Conservation (phyloP, 257 asterid genomes). For the Solanum bulbocastanum region DNA sequence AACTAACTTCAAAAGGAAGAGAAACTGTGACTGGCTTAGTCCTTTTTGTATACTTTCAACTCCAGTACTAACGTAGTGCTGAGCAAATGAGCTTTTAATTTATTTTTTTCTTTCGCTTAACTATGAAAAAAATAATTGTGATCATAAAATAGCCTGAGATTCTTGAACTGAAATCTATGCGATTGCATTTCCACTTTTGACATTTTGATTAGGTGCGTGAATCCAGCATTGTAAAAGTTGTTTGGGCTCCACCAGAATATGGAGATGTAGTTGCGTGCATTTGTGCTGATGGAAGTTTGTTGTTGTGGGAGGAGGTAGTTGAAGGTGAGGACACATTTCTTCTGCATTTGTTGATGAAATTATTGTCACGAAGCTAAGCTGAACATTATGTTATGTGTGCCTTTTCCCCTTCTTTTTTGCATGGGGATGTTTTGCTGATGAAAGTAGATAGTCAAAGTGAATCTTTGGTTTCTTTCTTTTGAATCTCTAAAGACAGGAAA, state of each 20-base stretch:
- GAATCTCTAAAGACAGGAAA: neutral
- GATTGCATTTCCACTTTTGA: neutral
- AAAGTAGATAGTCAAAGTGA: neutral
- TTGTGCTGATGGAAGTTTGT: constrained; percentile 53
- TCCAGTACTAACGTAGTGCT: neutral
- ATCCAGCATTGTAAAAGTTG: constrained; percentile 50
- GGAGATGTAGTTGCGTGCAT: constrained; percentile 82
- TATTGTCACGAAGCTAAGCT: neutral
- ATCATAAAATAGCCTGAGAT: neutral
- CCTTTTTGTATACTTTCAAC: neutral
- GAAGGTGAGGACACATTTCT: constrained; percentile 34
- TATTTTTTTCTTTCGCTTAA: neutral
- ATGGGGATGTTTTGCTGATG: neutral
- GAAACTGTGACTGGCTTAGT: neutral
- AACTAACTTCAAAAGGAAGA: neutral
- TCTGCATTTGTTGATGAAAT: neutral
- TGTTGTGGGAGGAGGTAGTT: constrained; percentile 71
- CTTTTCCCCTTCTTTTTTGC: neutral
- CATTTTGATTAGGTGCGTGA: constrained; percentile 34
- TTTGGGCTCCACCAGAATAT: constrained; percentile 81
- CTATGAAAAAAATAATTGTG: neutral
- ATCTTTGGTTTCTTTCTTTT: neutral
- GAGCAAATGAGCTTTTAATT: neutral
- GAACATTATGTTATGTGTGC: neutral
- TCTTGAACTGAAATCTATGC: neutral